Conservation (phyloP, 2,329 filamentous ascomycete genomes). For the Coleophoma crateriformis region DNA sequence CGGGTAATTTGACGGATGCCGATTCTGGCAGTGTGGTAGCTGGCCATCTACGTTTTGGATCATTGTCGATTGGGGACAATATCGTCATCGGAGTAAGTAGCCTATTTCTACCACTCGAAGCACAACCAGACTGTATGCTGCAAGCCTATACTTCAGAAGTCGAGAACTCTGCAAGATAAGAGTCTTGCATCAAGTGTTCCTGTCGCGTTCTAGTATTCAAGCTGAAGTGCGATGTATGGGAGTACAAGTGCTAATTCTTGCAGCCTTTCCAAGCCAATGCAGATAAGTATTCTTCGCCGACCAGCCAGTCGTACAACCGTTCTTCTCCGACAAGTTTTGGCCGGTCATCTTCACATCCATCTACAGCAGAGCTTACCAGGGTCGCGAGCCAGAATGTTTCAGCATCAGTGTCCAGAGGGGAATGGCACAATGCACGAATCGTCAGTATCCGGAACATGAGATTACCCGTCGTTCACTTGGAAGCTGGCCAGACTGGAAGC, state of each 20-base stretch:
- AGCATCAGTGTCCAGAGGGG: slow-evolving; percentile 48
- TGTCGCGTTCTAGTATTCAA: background rate
- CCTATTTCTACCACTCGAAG: background rate
- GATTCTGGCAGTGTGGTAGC: slow-evolving; percentile 70
- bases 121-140: background rate
- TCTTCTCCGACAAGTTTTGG: slow-evolving; percentile 32
- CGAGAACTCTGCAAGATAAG: too few relatives aligned
- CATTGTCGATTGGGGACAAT: slow-evolving; percentile 69
- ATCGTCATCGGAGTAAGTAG: slow-evolving; percentile 59
- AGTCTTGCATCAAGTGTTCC: too few relatives aligned
- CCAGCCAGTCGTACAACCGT: slow-evolving; percentile 38
- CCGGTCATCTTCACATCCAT: slow-evolving; percentile 46
- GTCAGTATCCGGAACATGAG: slow-evolving; percentile 85
- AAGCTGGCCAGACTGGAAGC: slow-evolving; percentile 82
- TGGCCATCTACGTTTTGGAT: slow-evolving; percentile 76
- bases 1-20: slow-evolving; percentile 23
- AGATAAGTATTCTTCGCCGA: slow-evolving; percentile 29
- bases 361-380: slow-evolving; percentile 46
- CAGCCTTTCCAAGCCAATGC: slow-evolving; percentile 60
- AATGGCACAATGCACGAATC: slow-evolving; percentile 78
- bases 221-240: background rate
- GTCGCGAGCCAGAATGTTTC: slow-evolving; percentile 47
- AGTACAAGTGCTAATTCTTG: background rate
- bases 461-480: slow-evolving; percentile 70
- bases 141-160: background rate